Conservation (phyloP, 148 eudicot genomes). For the Euryodendron excelsum region DNA sequence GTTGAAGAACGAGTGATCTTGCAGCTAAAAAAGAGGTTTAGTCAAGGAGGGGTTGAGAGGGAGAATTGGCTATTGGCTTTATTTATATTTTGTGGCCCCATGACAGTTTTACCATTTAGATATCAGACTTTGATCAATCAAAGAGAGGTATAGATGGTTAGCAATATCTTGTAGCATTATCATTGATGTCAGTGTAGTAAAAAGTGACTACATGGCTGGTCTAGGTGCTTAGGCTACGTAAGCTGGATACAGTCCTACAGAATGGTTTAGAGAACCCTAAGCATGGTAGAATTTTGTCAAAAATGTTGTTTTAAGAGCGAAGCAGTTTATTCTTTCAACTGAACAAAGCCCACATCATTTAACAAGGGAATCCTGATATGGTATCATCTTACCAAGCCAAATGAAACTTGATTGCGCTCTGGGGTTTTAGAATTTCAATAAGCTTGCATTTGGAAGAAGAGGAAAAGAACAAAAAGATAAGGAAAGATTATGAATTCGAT, state of each 20-base stretch:
- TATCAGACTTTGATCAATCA: slow-evolving; percentile 1
- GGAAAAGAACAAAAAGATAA: too few species aligned
- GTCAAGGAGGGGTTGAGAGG: background rate
- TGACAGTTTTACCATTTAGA: background rate
- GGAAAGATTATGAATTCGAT: too few species aligned
- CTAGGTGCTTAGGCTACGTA: too few species aligned
- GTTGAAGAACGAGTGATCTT: background rate
- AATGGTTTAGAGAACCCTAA: background rate
- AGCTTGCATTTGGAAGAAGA: too few species aligned
- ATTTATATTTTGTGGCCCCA: background rate
- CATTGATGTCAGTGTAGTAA: background rate
- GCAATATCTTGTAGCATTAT: background rate
- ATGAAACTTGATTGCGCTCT: too few species aligned
- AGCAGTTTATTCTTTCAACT: background rate
- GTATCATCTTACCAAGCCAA: too few species aligned
- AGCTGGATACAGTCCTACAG: too few species aligned
- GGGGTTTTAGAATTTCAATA: too few species aligned
- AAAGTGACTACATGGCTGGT: background rate
- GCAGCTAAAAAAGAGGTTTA: background rate
- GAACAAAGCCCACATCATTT: background rate
- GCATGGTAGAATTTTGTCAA: background rate
- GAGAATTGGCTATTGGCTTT: too few species aligned
- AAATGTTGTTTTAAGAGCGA: background rate
- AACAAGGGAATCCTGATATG: too few species aligned
- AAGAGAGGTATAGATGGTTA: background rate